phyloP scores from a whole-genome alignment of 1,284 basidiomycete species.

The Cutaneotrichosporon sp. region DNA sequence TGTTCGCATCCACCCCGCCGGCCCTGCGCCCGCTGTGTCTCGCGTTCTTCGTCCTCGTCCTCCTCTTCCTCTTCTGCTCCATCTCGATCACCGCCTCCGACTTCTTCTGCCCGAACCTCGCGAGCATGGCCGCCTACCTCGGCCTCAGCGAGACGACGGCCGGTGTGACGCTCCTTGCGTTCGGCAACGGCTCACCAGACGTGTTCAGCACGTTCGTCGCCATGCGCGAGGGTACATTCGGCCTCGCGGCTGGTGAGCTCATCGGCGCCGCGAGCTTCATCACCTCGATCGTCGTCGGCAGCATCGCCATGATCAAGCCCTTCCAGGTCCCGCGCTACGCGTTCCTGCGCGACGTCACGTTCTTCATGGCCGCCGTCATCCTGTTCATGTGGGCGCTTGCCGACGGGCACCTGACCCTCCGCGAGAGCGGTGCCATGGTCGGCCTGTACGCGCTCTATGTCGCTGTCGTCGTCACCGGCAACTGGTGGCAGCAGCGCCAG shows the following conservation, averaged over 20 bases:
- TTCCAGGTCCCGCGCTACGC: constrained; percentile 78
- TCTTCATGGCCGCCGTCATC: constrained; percentile 80
- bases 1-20: constrained; percentile 10
- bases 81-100: constrained; percentile 91
- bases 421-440: constrained; percentile 76
- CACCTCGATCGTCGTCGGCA: constrained; percentile 90
- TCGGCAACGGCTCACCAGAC: constrained; percentile 91
- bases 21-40: constrained; percentile 37
- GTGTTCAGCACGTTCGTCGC: constrained; percentile 94
- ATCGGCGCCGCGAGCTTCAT: constrained; percentile 95
- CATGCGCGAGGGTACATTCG: constrained; percentile 80
- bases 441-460: constrained; percentile 79
- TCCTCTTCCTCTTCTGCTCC: constrained; percentile 63
- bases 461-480: constrained; percentile 69
- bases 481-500: constrained; percentile 66
- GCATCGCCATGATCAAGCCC: constrained; percentile 92
- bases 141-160: constrained; percentile 87
- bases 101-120: constrained; percentile 93
- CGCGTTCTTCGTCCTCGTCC: constrained; percentile 36
- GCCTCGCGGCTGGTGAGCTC: constrained; percentile 90
- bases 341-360: constrained; percentile 90
- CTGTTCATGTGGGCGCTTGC: constrained; percentile 73
- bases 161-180: constrained; percentile 89
- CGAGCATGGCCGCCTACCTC: constrained; percentile 76
- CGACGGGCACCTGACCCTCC: constrained; percentile 71